phyloP scores from a whole-genome alignment of 495 filamentous ascomycete species.

The Penicillium atrosanguineum region DNA sequence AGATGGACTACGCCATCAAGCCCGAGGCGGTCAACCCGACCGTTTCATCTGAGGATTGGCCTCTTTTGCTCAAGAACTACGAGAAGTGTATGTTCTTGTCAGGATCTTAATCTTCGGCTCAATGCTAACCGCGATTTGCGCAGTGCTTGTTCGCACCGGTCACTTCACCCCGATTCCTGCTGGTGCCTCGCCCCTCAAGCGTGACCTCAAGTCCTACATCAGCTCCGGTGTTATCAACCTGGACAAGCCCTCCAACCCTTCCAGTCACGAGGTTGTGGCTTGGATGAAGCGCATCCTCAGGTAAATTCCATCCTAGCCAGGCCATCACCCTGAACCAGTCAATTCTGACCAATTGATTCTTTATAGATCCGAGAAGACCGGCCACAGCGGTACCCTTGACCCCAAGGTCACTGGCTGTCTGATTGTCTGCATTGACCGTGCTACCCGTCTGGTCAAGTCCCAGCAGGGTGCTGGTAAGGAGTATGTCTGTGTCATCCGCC shows the following conservation, averaged over 20 bases:
- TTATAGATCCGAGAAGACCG: conserved; percentile 86
- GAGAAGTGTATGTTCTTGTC: conserved; percentile 60
- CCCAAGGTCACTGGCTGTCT: conserved; percentile 92
- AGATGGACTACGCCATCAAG: conserved; percentile 81
- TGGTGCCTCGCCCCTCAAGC: conserved; percentile 80
- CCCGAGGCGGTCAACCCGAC: conserved; percentile 69
- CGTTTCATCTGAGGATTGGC: conserved; percentile 78
- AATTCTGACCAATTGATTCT: conserved; percentile 18
- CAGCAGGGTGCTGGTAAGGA: conserved; percentile 97
- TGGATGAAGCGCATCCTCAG: conserved; percentile 97
- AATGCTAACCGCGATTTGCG: conserved; percentile 19
- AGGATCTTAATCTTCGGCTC: conserved; percentile 7
- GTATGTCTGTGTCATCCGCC: conserved; percentile 80
- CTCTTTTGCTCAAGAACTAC: conserved; percentile 90
- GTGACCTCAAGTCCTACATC: conserved; percentile 93
- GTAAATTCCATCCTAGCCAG: conserved; percentile 41
- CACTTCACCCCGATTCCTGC: conserved; percentile 93
- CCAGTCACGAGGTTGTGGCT: conserved; percentile 95
- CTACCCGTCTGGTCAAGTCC: conserved; percentile 94
- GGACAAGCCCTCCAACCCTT: conserved; percentile 97
- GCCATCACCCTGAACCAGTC: neutral
- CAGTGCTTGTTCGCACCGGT: conserved; percentile 81
- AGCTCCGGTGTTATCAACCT: conserved; percentile 96
- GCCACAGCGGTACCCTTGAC: conserved; percentile 95
- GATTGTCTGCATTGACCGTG: conserved; percentile 93